These are phyloP conservation scores for Colletotrichum lindemuthianum DNA, from an alignment of 2,329 filamentous ascomycete species.

Conservation along the genomic window DNA sequence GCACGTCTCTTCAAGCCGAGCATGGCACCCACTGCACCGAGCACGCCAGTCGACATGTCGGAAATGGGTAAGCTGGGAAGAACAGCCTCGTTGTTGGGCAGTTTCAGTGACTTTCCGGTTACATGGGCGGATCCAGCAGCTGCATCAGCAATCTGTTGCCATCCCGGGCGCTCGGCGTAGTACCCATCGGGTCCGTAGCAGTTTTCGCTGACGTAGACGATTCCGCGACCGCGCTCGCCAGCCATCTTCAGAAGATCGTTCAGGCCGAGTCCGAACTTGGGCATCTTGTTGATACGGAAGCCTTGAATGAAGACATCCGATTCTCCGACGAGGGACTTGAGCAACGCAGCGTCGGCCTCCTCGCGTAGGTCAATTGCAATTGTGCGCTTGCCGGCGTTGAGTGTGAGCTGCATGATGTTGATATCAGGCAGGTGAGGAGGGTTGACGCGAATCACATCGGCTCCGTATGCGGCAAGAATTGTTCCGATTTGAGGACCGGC, in stretches of 20 bases:
- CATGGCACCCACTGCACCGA: conserved; percentile 46
- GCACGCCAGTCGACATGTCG: conserved; percentile 48
- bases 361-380: conserved; percentile 58
- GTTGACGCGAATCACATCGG: conserved; percentile 58
- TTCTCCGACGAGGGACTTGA: conserved; percentile 54
- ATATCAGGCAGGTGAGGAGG: conserved; percentile 54
- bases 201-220: conserved; percentile 31
- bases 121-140: conserved; percentile 47
- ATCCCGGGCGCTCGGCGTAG: conserved; percentile 27
- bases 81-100: conserved; percentile 42
- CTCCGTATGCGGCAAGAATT: conserved; percentile 54
- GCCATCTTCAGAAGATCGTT: conserved; percentile 51
- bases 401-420: conserved; percentile 49
- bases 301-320: conserved; percentile 66
- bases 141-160: conserved; percentile 37
- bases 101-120: conserved; percentile 41
- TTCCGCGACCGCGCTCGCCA: conserved; percentile 24
- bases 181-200: conserved; percentile 30
- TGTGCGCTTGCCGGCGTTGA: conserved; percentile 59
- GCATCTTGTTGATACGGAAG: conserved; percentile 57
- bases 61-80: conserved; percentile 46
- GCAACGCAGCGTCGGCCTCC: conserved; percentile 48
- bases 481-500: conserved; percentile 57
- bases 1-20: conserved; percentile 47
- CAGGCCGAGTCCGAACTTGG: conserved; percentile 52